Conservation (phyloP, 2,329 filamentous ascomycete genomes). For the Tolypocladium capitatum region DNA sequence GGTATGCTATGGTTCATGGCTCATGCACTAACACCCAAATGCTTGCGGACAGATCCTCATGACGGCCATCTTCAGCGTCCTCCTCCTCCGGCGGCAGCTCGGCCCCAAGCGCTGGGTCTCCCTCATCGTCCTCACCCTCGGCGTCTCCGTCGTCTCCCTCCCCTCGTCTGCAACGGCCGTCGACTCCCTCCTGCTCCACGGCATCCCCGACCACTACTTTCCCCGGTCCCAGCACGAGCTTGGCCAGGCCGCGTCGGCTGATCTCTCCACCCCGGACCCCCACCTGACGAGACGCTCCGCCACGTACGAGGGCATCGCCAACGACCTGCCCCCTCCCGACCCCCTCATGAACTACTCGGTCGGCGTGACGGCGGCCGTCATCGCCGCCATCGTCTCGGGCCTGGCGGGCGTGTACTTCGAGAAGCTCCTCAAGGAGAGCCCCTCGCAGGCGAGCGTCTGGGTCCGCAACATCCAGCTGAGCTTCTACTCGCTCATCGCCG, state of each 20-base stretch:
- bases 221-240: constrained; percentile 69
- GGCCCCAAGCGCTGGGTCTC: constrained; percentile 66
- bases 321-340: constrained; percentile 35
- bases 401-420: constrained; percentile 80
- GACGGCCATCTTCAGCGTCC: constrained; percentile 74
- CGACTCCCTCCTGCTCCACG: constrained; percentile 46
- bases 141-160: constrained; percentile 75
- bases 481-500: constrained; percentile 85
- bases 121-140: constrained; percentile 64
- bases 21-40: background rate
- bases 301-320: constrained; percentile 78
- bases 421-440: constrained; percentile 82
- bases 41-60: constrained; percentile 53
- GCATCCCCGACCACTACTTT: constrained; percentile 55
- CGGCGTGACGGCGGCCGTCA: constrained; percentile 64
- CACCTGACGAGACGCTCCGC: constrained; percentile 54
- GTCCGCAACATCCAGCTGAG: constrained; percentile 89
- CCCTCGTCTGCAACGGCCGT: constrained; percentile 45
- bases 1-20: background rate
- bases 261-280: constrained; percentile 5
- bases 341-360: constrained; percentile 60
- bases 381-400: constrained; percentile 69
- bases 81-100: constrained; percentile 59
- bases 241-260: constrained; percentile 33
- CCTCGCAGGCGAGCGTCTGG: constrained; percentile 68